Evolutionary conservation across 1,139 yeast genomes (phyloP), one percentile per base, ranked within the genome.

Genomic region (Kluyveromyces sp.): DNA sequence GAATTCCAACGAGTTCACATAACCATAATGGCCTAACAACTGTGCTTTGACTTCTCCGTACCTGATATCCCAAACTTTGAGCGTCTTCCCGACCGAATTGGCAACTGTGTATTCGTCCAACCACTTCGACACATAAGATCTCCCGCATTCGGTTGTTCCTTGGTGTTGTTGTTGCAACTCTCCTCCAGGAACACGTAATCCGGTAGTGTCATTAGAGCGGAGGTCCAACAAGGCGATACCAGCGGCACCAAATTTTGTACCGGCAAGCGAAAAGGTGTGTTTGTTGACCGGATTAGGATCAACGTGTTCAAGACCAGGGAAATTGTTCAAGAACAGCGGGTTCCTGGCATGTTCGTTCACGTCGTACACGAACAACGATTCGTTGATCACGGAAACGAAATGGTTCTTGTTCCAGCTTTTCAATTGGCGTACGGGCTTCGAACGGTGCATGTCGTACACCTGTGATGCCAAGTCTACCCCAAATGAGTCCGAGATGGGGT

Each of bases 31-130:
- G 3, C 61, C 59, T 10, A 45, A 25, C 15, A 59, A 46, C 25
- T 52, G 51, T 34, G 55, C 53, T 36, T 52, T 46, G 35, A 48
- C 47, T 5, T 54, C 55, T 4, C 51, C 44, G 8, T 51, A 49
- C 39, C 60, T 50, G 29, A 58, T 55, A 47, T 59, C 62, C 63
- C 63, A 59, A 6, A 59, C 39, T 35, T 57, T 55, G 7, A 58
- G 53, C 3, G 48, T 45, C 41, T 53, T 53, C 27, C 52, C 54
- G 15, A 52, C 43, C n/a, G 55, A 45, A 39, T 57, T 58, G 4
- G 55, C 60, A 7, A 59, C 43, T 15, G 53, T 53, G 45, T 45
- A 53, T 28, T 53, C 57, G 30, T 54, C 56, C 25, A 59, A 49
- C 63, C 63, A 59, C 6, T 34, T 41, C 30, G 39, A 31, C 7